Conservation (phyloP, 768 basidiomycete genomes). For the Boletellus emodensis region DNA sequence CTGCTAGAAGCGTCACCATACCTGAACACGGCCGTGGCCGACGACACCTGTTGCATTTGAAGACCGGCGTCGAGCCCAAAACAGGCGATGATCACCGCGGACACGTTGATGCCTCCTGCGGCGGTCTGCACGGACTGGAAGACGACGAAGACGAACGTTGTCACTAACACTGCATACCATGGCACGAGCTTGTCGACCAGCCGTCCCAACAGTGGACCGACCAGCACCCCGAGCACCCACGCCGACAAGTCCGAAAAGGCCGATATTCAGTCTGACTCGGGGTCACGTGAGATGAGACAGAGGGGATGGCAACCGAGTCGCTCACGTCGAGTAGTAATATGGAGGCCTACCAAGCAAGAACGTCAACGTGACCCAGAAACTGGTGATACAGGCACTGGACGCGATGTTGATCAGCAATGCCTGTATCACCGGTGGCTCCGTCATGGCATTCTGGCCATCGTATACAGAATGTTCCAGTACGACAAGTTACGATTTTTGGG, state of each 20-base stretch:
- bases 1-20: slow-evolving; percentile 22
- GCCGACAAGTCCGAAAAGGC: slow-evolving; percentile 72
- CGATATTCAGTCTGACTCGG: slow-evolving; percentile 48
- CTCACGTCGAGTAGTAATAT: slow-evolving; percentile 71
- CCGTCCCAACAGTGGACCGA: slow-evolving; percentile 66
- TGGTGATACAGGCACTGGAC: slow-evolving; percentile 54
- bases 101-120: slow-evolving; percentile 66
- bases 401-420: slow-evolving; percentile 55
- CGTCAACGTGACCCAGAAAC: slow-evolving; percentile 73
- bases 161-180: slow-evolving; percentile 71
- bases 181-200: slow-evolving; percentile 67
- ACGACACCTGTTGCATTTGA: slow-evolving; percentile 72
- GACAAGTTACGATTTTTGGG: slow-evolving; percentile 62
- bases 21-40: slow-evolving; percentile 58
- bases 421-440: slow-evolving; percentile 77
- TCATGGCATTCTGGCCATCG: slow-evolving; percentile 73
- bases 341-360: slow-evolving; percentile 76
- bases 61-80: slow-evolving; percentile 68
- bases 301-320: not conserved
- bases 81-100: slow-evolving; percentile 63
- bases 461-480: slow-evolving; percentile 65
- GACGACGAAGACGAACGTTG: slow-evolving; percentile 41
- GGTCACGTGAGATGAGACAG: not conserved
- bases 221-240: no score
- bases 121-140: slow-evolving; percentile 64